Percentiles rank a stretch among this genome's conserved stretches.
Conservation (phyloP, 2,329 filamentous ascomycete genomes). For the Botrytis galanthina region DNA sequence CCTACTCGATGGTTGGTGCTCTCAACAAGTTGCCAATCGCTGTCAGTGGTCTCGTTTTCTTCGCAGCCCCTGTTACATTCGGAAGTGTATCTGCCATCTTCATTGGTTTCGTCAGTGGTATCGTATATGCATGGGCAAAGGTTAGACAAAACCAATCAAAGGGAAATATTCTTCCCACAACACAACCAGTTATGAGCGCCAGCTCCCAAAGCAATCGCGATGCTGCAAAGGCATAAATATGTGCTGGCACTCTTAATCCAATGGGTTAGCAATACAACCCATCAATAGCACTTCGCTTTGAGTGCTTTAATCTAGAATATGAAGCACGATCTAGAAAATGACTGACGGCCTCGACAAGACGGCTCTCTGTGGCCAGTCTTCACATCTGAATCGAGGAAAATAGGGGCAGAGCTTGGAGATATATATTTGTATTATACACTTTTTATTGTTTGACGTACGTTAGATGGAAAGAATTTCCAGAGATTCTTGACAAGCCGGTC, state of each 20-base stretch:
- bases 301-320: constrained; percentile 2
- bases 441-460: constrained; percentile 7
- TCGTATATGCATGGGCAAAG: constrained; percentile 87
- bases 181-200: constrained; percentile 73
- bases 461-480: constrained; percentile 16
- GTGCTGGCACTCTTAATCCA: neutral
- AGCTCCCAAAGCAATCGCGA: constrained; percentile 90
- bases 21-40: constrained; percentile 98
- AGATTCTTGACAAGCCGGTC: constrained; percentile 1
- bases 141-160: constrained; percentile 70
- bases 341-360: constrained; percentile 8
- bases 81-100: constrained; percentile 89
- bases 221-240: constrained; percentile 53
- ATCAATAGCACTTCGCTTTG: neutral
- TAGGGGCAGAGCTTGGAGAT: neutral
- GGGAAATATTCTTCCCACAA: constrained; percentile 66
- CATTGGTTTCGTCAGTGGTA: constrained; percentile 86
- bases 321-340: constrained; percentile 6
- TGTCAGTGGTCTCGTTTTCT: constrained; percentile 89
- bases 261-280: neutral
- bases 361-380: neutral
- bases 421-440: constrained; percentile 23
- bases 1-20: constrained; percentile 97
- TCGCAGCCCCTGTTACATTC: constrained; percentile 88
- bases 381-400: neutral